Percentiles rank a stretch among this genome's conserved stretches.
These are phyloP conservation scores for Exophiala spinifera DNA, from an alignment of 2,329 filamentous ascomycete genomes.

Conservation along the genomic window DNA sequence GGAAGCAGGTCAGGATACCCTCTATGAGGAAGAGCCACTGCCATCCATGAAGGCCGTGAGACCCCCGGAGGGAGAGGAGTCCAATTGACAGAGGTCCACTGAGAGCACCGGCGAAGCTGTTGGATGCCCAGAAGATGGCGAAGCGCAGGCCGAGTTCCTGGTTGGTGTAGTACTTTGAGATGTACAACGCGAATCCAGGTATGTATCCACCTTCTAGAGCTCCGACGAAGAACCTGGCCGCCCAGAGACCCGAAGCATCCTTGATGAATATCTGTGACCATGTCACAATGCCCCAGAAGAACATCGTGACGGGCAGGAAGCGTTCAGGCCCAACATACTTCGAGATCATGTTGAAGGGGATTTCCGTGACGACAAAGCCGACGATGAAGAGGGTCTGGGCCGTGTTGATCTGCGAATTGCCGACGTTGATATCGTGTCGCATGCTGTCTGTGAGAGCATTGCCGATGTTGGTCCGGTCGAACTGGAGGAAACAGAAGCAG, in stretches of 20 bases:
- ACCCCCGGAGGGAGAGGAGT: conserved; percentile 41
- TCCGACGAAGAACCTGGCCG: conserved; percentile 45
- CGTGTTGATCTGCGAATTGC: conserved; percentile 46
- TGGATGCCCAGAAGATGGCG: conserved; percentile 38
- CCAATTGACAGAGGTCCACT: conserved; percentile 37
- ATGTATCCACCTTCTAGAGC: conserved; percentile 53
- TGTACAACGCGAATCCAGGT: conserved; percentile 38
- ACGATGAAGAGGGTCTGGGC: conserved; percentile 33
- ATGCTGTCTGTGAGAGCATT: conserved; percentile 54
- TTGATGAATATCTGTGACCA: conserved; percentile 32
- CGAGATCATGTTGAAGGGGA: conserved; percentile 35
- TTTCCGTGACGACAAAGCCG: conserved; percentile 33
- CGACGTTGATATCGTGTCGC: conserved; percentile 48
- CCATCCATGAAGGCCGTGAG: conserved; percentile 44
- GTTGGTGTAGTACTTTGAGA: conserved; percentile 31
- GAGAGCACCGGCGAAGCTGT: conserved; percentile 33
- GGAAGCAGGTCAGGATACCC: conserved; percentile 16
- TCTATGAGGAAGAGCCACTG: conserved; percentile 41
- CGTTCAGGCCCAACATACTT: conserved; percentile 32
- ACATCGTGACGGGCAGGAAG: conserved; percentile 34
- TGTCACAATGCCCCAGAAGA: conserved; percentile 31
- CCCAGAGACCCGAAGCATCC: conserved; percentile 39
- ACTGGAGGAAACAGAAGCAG: conserved; percentile 31
- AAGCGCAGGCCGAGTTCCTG: conserved; percentile 35
- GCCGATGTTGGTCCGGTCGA: conserved; percentile 38